Conservation (phyloP, 2,329 filamentous ascomycete genomes). For the Tolypocladium guangdongense region DNA sequence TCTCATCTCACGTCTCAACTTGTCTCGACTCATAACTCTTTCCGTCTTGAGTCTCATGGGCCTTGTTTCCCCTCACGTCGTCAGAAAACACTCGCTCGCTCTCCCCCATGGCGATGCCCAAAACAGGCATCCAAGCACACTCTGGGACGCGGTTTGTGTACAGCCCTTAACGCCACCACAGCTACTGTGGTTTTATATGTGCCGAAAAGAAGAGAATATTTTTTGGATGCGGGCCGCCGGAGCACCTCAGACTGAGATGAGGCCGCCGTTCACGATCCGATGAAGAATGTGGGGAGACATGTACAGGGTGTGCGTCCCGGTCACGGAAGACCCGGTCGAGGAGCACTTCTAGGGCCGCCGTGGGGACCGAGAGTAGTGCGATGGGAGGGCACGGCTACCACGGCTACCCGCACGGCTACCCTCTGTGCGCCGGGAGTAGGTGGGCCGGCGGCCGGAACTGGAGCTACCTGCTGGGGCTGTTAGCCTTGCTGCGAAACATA, state of each 20-base stretch:
- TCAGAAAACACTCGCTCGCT: neutral
- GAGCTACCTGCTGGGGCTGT: conserved; percentile 28
- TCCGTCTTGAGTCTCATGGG: neutral
- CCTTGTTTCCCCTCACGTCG: neutral
- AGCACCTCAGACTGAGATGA: neutral
- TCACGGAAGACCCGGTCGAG: neutral
- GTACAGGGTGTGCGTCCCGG: conserved; percentile 4
- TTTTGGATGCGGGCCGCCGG: neutral
- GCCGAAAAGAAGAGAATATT: neutral
- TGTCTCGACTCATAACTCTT: neutral
- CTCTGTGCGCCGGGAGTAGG: conserved; percentile 20
- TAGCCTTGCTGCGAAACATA: conserved; percentile 3
- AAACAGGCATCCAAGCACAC: neutral
- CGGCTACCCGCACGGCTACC: conserved; percentile 20
- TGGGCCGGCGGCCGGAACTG: conserved; percentile 33
- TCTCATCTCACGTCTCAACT: neutral
- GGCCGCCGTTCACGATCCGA: neutral
- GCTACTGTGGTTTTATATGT: neutral
- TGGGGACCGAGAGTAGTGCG: conserved; percentile 18
- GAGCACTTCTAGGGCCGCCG: conserved; percentile 8
- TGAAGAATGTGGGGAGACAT: conserved; percentile 2
- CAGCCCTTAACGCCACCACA: neutral
- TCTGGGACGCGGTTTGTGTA: neutral
- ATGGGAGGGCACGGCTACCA: conserved; percentile 16
- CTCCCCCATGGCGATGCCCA: neutral